Evolutionary conservation across 768 basidiomycete genomes (phyloP), one percentile per base, ranked within the genome.

Genomic region (Candolleomyces aberdarensis): DNA sequence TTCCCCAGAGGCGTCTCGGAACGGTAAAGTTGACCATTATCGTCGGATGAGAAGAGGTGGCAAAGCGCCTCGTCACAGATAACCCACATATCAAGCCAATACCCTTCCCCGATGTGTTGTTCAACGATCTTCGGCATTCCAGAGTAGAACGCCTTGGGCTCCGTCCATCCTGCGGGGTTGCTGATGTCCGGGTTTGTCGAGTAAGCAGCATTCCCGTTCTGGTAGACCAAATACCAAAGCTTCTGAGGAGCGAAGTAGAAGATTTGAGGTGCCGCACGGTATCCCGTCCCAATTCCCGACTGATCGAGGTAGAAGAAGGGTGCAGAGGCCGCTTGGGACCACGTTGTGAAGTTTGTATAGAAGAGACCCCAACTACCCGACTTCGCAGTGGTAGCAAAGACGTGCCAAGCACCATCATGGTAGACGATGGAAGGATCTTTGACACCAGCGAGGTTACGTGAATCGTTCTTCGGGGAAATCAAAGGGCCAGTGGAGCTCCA

Each of bases 61-160:
- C 67, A 68, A 10, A 57, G 65, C 2, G 62, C 7, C 5, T 54
- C 31, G 60, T 68, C 67, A 49, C 67, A 68, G 47, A 68, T 68
- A 43, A 68, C 67, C 67, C 67, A 68, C 62, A 68, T 64, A 58
- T 68, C 67, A 15, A 68, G 50, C 67, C 65, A 66, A 36, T 64
- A 62, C 4, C 64, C 65, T 20, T 52, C 54, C 3, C 65, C 65
- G 22, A 68, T 68, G 54, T 66, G 64, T 29, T 62, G 54, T 36
- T 26, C 14, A 48, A 66, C 56, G 26, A 65, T 68, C 19, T 31
- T n/a, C 3, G 64, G 64, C 32, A 49, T 62, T 2, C 39, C 56
- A 47, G 46, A 50, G 59, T 61, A 66, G 59, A 68, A 65, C 13
- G 58, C 61, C 43, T 65, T 63, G 2, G 63, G 46, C 2, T 62